Base-by-base conservation (phyloP, 352 stramenopile species). In the Phytophthora macrochlamydospora region DNA sequence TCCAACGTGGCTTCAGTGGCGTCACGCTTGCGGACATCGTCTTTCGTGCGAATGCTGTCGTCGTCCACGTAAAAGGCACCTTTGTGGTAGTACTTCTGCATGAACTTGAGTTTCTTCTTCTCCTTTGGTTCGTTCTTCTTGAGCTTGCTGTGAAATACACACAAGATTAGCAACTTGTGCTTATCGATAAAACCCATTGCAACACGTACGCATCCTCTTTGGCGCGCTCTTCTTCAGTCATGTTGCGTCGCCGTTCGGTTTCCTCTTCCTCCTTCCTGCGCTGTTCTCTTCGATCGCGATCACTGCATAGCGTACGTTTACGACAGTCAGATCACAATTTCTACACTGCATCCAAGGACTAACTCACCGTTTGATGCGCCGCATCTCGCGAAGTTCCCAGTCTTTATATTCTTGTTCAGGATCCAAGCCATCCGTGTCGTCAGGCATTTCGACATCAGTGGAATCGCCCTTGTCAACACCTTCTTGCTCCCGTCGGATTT, bases 1-100 rank as follows among this genome's bases (percentile, higher is more conserved):
- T 97, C 91, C 9, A 97, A 78, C 11, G 94, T 98, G 9, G 92
- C 92, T 1, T 86, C 94, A 7, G 76, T 84, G 3, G 92, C 92
- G 62, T 98, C 97, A 40, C 91, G 90, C 50, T 91, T 88, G 31
- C 96, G 93, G 28, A 99, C 91, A 69, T 98, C 96, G 62, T 93
- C 70, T 56, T 96, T 90, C 24, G 89, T 81, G 42, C 82, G 69
- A 28, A 98, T 77, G 56, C 95, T 98, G 42, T 94, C 79, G 14
- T 98, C 94, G 63, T 98, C 97, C 83, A 99, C 96, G 71, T 99
- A 99, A 60, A 99, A 99, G 0, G 94, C 96, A 43, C 97, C 97
- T 68, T 98, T 98, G 80, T 99, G 97, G 76, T 99, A 98, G 71
- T 99, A 99, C 58, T 98, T 98, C 66, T 99, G 97, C 79, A 98